Percentiles rank a stretch among this genome's conserved stretches.
Conservation (phyloP, 345 rosid species). For the Citrus mangshanensis region DNA sequence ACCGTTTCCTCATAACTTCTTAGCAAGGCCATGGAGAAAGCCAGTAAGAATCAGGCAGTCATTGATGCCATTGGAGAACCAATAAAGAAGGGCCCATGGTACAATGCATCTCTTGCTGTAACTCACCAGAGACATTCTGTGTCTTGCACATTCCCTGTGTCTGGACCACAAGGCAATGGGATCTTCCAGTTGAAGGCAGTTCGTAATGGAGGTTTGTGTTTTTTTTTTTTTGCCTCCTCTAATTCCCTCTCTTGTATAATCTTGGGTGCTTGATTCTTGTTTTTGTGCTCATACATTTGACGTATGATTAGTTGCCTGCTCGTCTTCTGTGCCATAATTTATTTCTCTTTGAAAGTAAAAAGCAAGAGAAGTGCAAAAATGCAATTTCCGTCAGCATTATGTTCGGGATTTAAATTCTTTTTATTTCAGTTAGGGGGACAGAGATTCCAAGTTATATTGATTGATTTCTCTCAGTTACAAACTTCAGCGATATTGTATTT, state of each 20-base stretch:
- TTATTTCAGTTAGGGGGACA: not conserved
- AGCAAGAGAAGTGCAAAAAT: not conserved
- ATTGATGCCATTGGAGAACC: slow-evolving; percentile 90
- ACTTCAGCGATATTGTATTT: not conserved
- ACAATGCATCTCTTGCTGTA: slow-evolving; percentile 90
- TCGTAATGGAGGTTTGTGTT: slow-evolving; percentile 56
- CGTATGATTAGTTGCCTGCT: too few species aligned
- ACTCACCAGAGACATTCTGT: slow-evolving; percentile 82
- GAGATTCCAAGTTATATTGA: not conserved
- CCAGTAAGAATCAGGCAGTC: slow-evolving; percentile 55
- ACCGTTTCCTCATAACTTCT: slow-evolving; percentile 23
- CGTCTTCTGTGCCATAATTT: too few species aligned
- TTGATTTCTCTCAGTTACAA: not conserved
- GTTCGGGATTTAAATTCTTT: not conserved
- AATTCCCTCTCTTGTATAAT: not conserved
- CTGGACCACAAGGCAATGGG: slow-evolving; percentile 75
- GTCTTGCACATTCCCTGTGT: slow-evolving; percentile 92
- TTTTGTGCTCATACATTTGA: not conserved
- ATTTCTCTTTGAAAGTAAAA: too few species aligned
- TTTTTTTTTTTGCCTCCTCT: not conserved
- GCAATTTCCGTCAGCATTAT: not conserved
- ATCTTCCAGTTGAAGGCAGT: slow-evolving; percentile 84
- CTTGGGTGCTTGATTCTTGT: not conserved
- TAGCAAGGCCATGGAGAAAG: slow-evolving; percentile 95
- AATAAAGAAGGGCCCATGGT: slow-evolving; percentile 92